phyloP scores from a whole-genome alignment of 345 rosid genomes.

The Salix exigua region DNA sequence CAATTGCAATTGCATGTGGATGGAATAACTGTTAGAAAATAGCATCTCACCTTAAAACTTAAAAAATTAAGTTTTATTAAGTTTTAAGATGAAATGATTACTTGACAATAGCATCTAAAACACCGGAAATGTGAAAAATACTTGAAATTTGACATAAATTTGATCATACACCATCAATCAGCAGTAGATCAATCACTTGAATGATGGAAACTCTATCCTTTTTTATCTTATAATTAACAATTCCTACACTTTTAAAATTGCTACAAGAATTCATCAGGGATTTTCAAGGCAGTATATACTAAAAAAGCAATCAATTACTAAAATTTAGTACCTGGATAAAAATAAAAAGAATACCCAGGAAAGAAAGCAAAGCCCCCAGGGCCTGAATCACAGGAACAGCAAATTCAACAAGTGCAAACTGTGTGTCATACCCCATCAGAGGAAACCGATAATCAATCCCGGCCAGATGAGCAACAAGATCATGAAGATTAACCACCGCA shows the following conservation, averaged over 20 bases:
- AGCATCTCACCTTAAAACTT: too few relatives aligned
- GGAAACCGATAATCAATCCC: slow-evolving; percentile 61
- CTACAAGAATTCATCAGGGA: neutral
- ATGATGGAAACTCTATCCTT: too few relatives aligned
- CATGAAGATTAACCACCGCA: slow-evolving; percentile 53
- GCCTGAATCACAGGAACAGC: slow-evolving; percentile 62
- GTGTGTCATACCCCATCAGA: slow-evolving; percentile 56
- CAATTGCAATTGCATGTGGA: slow-evolving; percentile 22
- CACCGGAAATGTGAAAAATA: neutral
- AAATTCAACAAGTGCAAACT: slow-evolving; percentile 76
- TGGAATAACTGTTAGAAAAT: too few relatives aligned
- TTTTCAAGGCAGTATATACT: too few relatives aligned
- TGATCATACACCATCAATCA: neutral
- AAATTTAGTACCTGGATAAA: slow-evolving; percentile 51
- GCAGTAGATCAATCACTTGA: neutral
- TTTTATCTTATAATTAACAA: neutral
- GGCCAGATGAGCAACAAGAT: slow-evolving; percentile 73
- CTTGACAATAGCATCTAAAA: too few relatives aligned
- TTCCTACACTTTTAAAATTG: neutral
- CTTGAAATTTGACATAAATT: too few relatives aligned
- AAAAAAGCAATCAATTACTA: neutral
- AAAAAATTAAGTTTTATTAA: too few relatives aligned
- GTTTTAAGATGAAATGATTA: too few relatives aligned
- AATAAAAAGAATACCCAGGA: slow-evolving; percentile 55
- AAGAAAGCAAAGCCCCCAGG: slow-evolving; percentile 54